A percentile compares a stretch with the other conserved stretches of the same genome.
These are phyloP conservation scores for Cryptococcus sp. DNA, from an alignment of 1,284 basidiomycete species.

Conservation along the genomic window DNA sequence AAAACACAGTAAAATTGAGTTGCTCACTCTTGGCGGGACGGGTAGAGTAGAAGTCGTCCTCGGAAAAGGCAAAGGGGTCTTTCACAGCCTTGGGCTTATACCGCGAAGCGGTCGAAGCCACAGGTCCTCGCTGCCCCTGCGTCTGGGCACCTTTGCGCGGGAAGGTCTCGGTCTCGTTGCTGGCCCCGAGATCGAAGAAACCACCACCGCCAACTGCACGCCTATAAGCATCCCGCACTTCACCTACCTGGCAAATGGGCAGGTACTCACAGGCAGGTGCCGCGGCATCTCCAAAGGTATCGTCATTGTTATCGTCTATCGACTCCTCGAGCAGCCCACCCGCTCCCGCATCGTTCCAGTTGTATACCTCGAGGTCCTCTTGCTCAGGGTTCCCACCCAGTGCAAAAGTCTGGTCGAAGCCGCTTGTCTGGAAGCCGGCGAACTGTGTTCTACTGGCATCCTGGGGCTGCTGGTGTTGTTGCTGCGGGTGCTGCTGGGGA, in stretches of 20 bases:
- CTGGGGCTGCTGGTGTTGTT: too few species aligned
- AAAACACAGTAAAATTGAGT: neutral
- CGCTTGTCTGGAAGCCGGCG: constrained; percentile 19
- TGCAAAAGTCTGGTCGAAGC: constrained; percentile 28
- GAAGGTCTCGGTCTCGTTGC: too few species aligned
- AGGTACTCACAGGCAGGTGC: too few species aligned
- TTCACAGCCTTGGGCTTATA: constrained; percentile 38
- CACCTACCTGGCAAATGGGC: too few species aligned
- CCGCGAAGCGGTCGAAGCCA: constrained; percentile 41
- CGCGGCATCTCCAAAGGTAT: constrained; percentile 75
- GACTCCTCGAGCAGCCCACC: constrained; percentile 80
- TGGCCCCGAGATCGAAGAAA: too few species aligned
- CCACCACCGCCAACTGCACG: neutral
- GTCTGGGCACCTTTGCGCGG: too few species aligned
- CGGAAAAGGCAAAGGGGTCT: constrained; percentile 49
- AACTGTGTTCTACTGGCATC: constrained; percentile 5
- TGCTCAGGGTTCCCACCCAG: constrained; percentile 55
- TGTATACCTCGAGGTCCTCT: constrained; percentile 62
- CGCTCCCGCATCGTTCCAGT: constrained; percentile 67
- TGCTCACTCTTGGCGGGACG: constrained; percentile 33
- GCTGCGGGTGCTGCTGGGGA: constrained; percentile 2
- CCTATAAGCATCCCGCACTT: neutral
- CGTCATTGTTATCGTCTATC: constrained; percentile 82
- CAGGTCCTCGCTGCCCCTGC: constrained; percentile 14
- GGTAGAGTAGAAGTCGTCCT: constrained; percentile 49